Conservation (phyloP, 1,284 basidiomycete species). For the Cryptococcus depauperatus region DNA sequence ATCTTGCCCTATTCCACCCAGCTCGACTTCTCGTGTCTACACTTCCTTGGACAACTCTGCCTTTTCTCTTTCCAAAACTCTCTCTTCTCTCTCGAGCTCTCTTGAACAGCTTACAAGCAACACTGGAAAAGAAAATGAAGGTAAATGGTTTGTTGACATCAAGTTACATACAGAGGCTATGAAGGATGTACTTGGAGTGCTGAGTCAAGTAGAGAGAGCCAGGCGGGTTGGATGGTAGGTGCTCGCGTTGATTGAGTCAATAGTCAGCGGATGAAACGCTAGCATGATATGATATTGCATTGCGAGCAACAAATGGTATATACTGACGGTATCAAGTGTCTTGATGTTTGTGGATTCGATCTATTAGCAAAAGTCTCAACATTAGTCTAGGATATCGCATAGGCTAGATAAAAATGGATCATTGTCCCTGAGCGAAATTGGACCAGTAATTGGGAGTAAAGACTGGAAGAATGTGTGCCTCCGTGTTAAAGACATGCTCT, state of each 20-base stretch:
- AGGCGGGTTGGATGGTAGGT: constrained; percentile 5
- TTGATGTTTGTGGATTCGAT: too few species aligned
- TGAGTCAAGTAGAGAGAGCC: constrained; percentile 17
- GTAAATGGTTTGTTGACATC: constrained; percentile 31
- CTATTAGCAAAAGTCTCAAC: too few species aligned
- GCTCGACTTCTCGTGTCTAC: constrained; percentile 5
- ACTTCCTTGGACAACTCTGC: constrained; percentile 5
- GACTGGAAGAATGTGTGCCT: constrained; percentile 49
- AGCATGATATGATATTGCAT: too few species aligned
- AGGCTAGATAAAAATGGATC: too few species aligned
- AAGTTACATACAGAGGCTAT: constrained; percentile 37
- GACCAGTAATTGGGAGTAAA: constrained; percentile 37
- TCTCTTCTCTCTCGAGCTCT: constrained; percentile 17
- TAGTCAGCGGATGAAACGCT: too few species aligned
- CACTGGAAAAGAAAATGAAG: constrained; percentile 9
- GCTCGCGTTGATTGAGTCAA: too few species aligned
- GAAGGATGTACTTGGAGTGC: constrained; percentile 27
- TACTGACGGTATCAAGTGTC: too few species aligned
- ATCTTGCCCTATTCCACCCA: constrained; percentile 1
- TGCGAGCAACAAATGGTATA: too few species aligned
- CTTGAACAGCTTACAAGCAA: constrained; percentile 4
- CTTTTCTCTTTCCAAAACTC: constrained; percentile 8
- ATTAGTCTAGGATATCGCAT: too few species aligned
- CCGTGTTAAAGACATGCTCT: constrained; percentile 94
- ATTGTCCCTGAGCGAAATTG: constrained; percentile 33